Evolutionary conservation across 441 rosid genomes (phyloP).

Genomic region (Croton laevigatus): DNA sequence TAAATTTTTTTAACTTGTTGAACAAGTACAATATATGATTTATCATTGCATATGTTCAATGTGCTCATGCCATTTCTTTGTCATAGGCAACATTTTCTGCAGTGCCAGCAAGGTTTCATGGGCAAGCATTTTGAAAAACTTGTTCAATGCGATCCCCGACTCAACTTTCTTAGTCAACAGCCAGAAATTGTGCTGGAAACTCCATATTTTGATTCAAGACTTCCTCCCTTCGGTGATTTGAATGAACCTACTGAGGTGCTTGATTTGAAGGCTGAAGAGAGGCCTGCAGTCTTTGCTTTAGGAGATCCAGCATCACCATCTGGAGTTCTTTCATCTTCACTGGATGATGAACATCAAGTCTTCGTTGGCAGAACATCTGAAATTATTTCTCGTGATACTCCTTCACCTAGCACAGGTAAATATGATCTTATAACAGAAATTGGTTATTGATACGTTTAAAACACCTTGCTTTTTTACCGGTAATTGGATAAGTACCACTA

Average conservation of each 20-base stretch:
- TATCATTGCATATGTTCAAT: neutral
- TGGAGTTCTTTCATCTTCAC: slow-evolving; percentile 33
- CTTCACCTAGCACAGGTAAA: slow-evolving; percentile 51
- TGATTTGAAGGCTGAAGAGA: slow-evolving; percentile 28
- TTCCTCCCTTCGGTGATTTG: slow-evolving; percentile 26
- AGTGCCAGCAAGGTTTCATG: slow-evolving; percentile 45
- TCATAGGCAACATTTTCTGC: slow-evolving; percentile 50
- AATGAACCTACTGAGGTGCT: slow-evolving; percentile 25
- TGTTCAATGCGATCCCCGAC: slow-evolving; percentile 59
- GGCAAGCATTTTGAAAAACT: slow-evolving; percentile 63
- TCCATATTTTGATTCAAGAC: slow-evolving; percentile 41
- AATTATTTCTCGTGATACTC: slow-evolving; percentile 23
- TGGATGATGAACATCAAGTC: slow-evolving; percentile 29
- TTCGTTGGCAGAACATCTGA: slow-evolving; percentile 29
- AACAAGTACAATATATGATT: neutral
- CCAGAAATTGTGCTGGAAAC: slow-evolving; percentile 43
- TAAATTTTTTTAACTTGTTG: neutral
- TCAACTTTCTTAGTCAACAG: slow-evolving; percentile 51
- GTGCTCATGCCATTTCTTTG: slow-evolving; percentile 12
- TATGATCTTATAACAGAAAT: slow-evolving; percentile 10
- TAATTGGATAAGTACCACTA: neutral
- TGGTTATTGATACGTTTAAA: neutral
- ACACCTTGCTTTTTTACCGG: neutral
- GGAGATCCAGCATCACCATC: slow-evolving; percentile 33
- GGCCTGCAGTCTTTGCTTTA: slow-evolving; percentile 33